A percentile compares a stretch with the other conserved stretches of the same genome.
phyloP scores from a whole-genome alignment of 139 green algal species.

The Asterochloris erici region DNA sequence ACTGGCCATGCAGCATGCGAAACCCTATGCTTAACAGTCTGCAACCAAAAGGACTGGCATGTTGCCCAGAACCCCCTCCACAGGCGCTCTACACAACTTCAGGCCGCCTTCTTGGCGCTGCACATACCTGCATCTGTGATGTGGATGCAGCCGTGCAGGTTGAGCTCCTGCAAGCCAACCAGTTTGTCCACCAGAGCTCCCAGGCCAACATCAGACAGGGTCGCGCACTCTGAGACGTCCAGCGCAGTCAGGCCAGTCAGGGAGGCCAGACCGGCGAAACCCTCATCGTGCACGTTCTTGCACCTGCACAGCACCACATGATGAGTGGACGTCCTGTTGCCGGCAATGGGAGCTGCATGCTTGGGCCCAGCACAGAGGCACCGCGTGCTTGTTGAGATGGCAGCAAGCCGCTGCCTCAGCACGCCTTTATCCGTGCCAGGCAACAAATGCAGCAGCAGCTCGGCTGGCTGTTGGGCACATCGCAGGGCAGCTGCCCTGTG shows the following conservation, averaged over 20 bases:
- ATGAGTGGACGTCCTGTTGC: neutral
- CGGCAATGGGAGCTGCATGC: neutral
- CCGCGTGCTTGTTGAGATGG: neutral
- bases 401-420: too few relatives aligned
- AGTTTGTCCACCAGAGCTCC: neutral
- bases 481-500: too few relatives aligned
- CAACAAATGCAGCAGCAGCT: neutral
- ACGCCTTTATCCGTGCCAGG: neutral
- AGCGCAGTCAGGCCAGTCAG: neutral
- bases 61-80: neutral
- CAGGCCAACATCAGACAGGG: neutral
- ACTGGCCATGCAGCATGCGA: neutral
- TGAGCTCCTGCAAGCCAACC: neutral
- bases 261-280: neutral
- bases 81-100: neutral
- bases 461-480: too few relatives aligned
- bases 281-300: constrained; percentile 4
- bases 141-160: constrained; percentile 1
- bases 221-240: constrained; percentile 6
- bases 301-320: neutral
- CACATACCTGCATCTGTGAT: constrained; percentile 7
- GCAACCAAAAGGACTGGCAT: neutral
- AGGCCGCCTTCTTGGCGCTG: neutral
- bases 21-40: neutral
- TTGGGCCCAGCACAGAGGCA: neutral